Base-by-base conservation (phyloP, 176 grass and related monocot species). In the Panicum miliaceum region DNA sequence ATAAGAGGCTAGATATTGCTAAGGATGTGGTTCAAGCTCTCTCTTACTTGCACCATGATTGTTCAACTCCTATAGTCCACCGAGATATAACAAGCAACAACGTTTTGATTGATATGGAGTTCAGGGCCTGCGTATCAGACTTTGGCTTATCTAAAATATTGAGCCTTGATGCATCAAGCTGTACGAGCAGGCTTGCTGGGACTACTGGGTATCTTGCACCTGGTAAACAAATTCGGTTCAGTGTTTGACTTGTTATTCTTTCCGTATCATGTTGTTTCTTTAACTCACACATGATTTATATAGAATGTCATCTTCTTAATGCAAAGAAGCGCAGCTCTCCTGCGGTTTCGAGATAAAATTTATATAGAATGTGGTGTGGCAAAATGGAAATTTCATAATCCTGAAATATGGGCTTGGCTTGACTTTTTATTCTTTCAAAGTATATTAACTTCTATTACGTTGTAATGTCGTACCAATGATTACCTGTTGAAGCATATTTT, bases 81-180 rank as follows among this genome's bases (percentile, higher is more conserved):
- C 75, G 36, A 61, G 54, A 77, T 27, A 58, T 77, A 26, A 77
- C 75, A 60, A 5, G 22, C 22, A 77, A 77, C 27, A 77, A 77
- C 22, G 43, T 77, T 61, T 57, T 61, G 75, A 7, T 77, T 14
- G 75, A 5, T 77, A 57, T 61, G 75, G 54, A 61, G 7, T 77
- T 52, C n/a, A 59, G 75, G n/a, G 22, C 75, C 14, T 81, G 78
- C 0, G 5, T 81, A 35, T 81, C 78, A 11, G 78, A 81, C 48
- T 81, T 81, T 81, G 78, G 78, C 27, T 53, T 81, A 68, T 63
- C 63, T 69, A 54, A 66, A 81, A 77, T 77, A 60, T 38, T 77
- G 75, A 58, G 4, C 14, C n/a, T 2, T 77, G 75, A 60, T 77
- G 36, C 7, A 68, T 68, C 78, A 37, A 25, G 12, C 8, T 23